Evolutionary conservation across 148 eudicot species (phyloP), one percentile per base, ranked within the genome.

Genomic region (Dianthus caryophyllus): DNA sequence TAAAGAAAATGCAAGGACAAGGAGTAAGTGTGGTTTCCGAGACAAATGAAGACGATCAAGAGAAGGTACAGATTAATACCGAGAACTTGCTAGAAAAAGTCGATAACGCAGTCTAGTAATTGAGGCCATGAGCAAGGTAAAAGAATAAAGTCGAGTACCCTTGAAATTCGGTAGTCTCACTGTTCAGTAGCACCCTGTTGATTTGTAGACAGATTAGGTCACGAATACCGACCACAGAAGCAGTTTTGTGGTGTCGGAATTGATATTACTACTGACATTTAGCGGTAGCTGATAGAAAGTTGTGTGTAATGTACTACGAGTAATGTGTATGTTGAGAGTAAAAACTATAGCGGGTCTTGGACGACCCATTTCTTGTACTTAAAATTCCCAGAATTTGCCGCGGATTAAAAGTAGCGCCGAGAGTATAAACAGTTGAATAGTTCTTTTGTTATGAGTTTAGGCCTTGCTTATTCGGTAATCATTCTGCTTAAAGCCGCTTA

Each of bases 71-170:
- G 10, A 66, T 74, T 27, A 78, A 55, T 61, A 72, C 82, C 9
- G 79, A 76, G 71, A 76, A 79, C 55, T 60, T 76, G 33, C 67
- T 72, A 30, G 73, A 79, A 17, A 76, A 54, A 65, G 79, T 79
- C n/a, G 65, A 76, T 55, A 68, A 65, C 24, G 18, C 77, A 8
- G 31, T 61, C 49, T 69, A 77, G 7, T 5, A 41, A 72, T 52
- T 74, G 71, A 59, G 66, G 56, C 30, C 69, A 67, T 41, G 61
- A 68, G 51, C 63, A 5, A 66, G 73, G 61, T 27, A n/a, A n/a
- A n/a, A n/a, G 66, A 57, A 9, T 43, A 39, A 43, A 71, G 41
- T 47, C 67, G 44, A 68, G 29, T 54, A 16, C 68, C 25, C n/a
- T 2, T 39, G 18, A 2, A 53, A 1, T 25, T 5, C 53, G 54